phyloP scores from a whole-genome alignment of 1,284 basidiomycete species.

The Fomitopsis schrenkii region DNA sequence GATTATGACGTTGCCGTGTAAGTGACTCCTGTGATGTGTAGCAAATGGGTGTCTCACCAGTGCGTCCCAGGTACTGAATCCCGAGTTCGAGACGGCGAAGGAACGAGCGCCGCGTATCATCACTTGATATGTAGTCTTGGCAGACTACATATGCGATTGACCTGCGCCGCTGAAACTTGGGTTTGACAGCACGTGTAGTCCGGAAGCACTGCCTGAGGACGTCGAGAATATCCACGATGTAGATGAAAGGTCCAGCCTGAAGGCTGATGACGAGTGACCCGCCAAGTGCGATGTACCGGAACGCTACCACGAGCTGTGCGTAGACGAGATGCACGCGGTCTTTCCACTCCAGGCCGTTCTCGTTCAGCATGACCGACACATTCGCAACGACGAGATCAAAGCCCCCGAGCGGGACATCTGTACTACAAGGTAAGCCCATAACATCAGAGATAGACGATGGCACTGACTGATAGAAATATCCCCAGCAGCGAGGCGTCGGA shows the following conservation, averaged over 20 bases:
- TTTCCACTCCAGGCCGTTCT: constrained; percentile 1
- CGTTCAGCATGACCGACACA: background rate
- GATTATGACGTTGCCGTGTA: background rate
- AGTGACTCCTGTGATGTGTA: background rate
- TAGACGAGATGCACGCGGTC: constrained; percentile 4
- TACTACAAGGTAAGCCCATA: background rate
- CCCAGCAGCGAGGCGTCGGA: background rate
- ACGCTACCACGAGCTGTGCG: constrained; percentile 9
- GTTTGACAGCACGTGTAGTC: constrained; percentile 3
- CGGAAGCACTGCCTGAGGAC: constrained; percentile 12
- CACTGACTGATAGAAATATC: background rate
- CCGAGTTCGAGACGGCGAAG: background rate
- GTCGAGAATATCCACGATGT: constrained; percentile 10
- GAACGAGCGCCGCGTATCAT: background rate
- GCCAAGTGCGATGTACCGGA: constrained; percentile 7
- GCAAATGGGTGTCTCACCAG: background rate
- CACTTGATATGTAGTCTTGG: background rate
- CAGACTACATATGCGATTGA: background rate
- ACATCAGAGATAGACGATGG: background rate
- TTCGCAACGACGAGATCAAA: background rate
- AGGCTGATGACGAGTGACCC: constrained; percentile 10
- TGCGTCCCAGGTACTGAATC: background rate
- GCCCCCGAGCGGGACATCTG: background rate
- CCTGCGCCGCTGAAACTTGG: background rate
- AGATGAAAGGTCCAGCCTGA: constrained; percentile 11